Percentiles rank a stretch among this genome's conserved stretches.
phyloP scores from a whole-genome alignment of 2,329 filamentous ascomycete species.

The Rhytidhysteron rufulum region DNA sequence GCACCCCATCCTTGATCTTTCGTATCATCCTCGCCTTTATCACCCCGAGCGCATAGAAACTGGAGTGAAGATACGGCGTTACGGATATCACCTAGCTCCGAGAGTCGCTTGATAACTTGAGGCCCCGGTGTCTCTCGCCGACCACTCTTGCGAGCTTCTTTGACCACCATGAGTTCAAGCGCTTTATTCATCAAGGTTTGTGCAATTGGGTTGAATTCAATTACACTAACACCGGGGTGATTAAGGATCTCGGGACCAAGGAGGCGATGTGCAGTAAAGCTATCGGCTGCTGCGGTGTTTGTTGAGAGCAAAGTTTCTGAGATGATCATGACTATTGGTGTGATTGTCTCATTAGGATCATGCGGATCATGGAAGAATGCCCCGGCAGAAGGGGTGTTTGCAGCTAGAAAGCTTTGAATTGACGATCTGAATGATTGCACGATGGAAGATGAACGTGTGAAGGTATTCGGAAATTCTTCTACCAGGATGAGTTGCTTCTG shows the following conservation, averaged over 20 bases:
- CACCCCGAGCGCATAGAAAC: constrained; percentile 82
- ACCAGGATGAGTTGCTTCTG: constrained; percentile 43
- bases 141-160: constrained; percentile 77
- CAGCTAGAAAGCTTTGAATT: constrained; percentile 70
- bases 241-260: constrained; percentile 81
- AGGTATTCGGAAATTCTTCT: constrained; percentile 51
- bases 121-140: constrained; percentile 73
- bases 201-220: constrained; percentile 92
- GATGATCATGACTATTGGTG: constrained; percentile 80
- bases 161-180: constrained; percentile 74
- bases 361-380: constrained; percentile 33
- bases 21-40: constrained; percentile 50
- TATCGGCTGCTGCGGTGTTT: constrained; percentile 79
- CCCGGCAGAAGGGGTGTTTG: constrained; percentile 57
- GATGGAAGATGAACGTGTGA: constrained; percentile 40
- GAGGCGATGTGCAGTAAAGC: constrained; percentile 85
- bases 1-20: constrained; percentile 80
- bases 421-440: constrained; percentile 62
- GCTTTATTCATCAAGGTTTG: constrained; percentile 82
- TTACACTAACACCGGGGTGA: constrained; percentile 72
- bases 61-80: constrained; percentile 90
- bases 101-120: constrained; percentile 70
- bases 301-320: constrained; percentile 88
- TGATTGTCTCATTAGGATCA: constrained; percentile 18
- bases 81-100: constrained; percentile 85